These are phyloP conservation scores for Aspergillus wentii DNA, from an alignment of 495 filamentous ascomycete species.

Conservation along the genomic window DNA sequence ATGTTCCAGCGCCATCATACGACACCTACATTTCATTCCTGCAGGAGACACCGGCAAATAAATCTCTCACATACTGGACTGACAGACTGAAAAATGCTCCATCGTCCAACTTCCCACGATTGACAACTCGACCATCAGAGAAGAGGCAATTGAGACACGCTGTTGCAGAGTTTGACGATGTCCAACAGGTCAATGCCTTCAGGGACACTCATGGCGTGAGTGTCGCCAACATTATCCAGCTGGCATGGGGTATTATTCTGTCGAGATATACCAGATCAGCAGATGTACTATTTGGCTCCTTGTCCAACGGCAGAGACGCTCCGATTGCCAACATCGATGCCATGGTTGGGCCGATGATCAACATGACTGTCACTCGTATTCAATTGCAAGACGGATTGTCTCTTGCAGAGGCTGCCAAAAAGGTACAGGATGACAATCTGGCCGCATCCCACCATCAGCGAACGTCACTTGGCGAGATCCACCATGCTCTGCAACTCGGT, in stretches of 20 bases:
- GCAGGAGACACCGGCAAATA: conserved; percentile 12
- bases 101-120: not conserved
- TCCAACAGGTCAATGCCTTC: conserved; percentile 21
- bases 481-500: too few relatives aligned
- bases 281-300: conserved; percentile 39
- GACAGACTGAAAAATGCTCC: conserved; percentile 8
- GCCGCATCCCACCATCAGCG: too few relatives aligned
- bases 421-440: not conserved
- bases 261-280: conserved; percentile 33
- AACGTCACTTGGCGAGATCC: too few relatives aligned
- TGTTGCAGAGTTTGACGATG: too few relatives aligned
- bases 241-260: conserved; percentile 42
- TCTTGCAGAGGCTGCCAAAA: too few relatives aligned
- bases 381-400: too few relatives aligned
- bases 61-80: conserved; percentile 6
- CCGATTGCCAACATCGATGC: conserved; percentile 20
- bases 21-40: conserved; percentile 16
- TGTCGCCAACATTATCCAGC: conserved; percentile 21
- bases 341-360: conserved; percentile 31
- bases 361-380: conserved; percentile 30
- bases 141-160: too few relatives aligned
- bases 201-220: conserved; percentile 18
- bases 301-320: conserved; percentile 24
- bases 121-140: too few relatives aligned
- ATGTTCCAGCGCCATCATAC: conserved; percentile 3